Percentiles rank a stretch among this genome's conserved stretches.
Evolutionary conservation across 495 filamentous ascomycete species (phyloP).

Genomic region (Xeromyces bisporus): DNA sequence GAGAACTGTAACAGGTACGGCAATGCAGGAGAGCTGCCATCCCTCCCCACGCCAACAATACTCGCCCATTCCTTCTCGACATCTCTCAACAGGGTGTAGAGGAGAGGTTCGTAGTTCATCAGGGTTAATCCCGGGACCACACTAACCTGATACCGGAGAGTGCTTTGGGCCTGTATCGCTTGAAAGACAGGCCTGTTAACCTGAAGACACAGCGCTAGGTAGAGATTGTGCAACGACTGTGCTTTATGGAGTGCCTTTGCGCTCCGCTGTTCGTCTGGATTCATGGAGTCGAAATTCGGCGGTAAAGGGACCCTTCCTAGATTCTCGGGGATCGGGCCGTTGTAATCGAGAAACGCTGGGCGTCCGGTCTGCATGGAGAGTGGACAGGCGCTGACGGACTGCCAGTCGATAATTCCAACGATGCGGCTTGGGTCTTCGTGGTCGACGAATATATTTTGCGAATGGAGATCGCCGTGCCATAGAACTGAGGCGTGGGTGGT

Average conservation of each 20-base stretch:
- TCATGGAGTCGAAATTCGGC: conserved; percentile 7
- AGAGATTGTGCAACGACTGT: conserved; percentile 13
- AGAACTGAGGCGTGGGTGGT: conserved; percentile 7
- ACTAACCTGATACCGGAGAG: conserved; percentile 13
- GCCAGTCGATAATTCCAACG: conserved; percentile 14
- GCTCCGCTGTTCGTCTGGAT: conserved; percentile 9
- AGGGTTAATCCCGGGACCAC: conserved; percentile 10
- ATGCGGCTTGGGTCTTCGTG: conserved; percentile 9
- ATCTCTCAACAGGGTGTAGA: conserved; percentile 9
- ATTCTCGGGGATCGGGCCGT: conserved; percentile 7
- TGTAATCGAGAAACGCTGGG: conserved; percentile 13
- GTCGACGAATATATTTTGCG: conserved; percentile 14
- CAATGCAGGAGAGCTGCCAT: conserved; percentile 5
- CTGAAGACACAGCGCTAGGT: conserved; percentile 11
- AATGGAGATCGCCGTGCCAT: conserved; percentile 13
- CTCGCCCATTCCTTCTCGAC: conserved; percentile 10
- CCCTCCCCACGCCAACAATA: conserved; percentile 3
- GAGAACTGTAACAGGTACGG: conserved; percentile 10
- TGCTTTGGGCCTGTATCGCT: conserved; percentile 11
- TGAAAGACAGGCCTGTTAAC: conserved; percentile 8
- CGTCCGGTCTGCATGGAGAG: conserved; percentile 11
- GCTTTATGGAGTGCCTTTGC: conserved; percentile 10
- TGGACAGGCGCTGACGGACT: conserved; percentile 8
- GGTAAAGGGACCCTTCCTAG: conserved; percentile 10
- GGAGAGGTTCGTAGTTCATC: conserved; percentile 14